Evolutionary conservation across 768 basidiomycete species (phyloP).

Genomic region (Crepidotus variabilis): DNA sequence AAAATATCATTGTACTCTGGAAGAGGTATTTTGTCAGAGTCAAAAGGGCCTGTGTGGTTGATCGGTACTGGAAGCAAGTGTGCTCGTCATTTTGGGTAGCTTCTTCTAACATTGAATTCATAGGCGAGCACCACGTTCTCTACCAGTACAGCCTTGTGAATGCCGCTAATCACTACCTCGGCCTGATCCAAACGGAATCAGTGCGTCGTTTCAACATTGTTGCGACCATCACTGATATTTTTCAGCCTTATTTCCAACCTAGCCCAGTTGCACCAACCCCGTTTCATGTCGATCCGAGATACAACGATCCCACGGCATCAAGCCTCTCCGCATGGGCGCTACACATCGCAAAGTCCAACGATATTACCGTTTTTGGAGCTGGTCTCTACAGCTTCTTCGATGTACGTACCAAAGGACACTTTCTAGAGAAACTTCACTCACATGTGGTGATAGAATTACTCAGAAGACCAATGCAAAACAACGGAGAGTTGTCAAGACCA

Average conservation of each 20-base stretch:
- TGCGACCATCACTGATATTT: background rate
- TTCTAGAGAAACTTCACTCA: conserved; percentile 2
- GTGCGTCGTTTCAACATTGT: conserved; percentile 31
- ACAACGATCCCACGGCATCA: conserved; percentile 58
- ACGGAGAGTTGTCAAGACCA: conserved; percentile 53
- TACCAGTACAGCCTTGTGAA: conserved; percentile 67
- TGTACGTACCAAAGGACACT: background rate
- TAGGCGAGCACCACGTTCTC: conserved; percentile 67
- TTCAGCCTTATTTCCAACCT: conserved; percentile 70
- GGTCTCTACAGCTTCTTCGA: conserved; percentile 47
- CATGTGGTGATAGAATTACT: conserved; percentile 44
- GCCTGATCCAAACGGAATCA: conserved; percentile 71
- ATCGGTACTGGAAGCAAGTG: conserved; percentile 58
- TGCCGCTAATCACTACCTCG: conserved; percentile 66
- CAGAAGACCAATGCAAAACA: conserved; percentile 40
- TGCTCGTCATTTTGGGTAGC: too few relatives aligned
- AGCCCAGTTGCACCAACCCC: conserved; percentile 52
- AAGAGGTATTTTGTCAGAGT: conserved; percentile 73
- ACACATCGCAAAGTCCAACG: conserved; percentile 43
- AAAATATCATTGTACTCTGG: conserved; percentile 61
- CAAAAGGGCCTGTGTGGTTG: conserved; percentile 76
- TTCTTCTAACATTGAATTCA: too few relatives aligned
- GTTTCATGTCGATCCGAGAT: conserved; percentile 39
- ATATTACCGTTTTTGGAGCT: conserved; percentile 70
- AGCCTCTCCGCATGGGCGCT: conserved; percentile 56